These are phyloP conservation scores for Sanghuangporus weigelae DNA, from an alignment of 1,284 basidiomycete genomes.

Conservation along the genomic window DNA sequence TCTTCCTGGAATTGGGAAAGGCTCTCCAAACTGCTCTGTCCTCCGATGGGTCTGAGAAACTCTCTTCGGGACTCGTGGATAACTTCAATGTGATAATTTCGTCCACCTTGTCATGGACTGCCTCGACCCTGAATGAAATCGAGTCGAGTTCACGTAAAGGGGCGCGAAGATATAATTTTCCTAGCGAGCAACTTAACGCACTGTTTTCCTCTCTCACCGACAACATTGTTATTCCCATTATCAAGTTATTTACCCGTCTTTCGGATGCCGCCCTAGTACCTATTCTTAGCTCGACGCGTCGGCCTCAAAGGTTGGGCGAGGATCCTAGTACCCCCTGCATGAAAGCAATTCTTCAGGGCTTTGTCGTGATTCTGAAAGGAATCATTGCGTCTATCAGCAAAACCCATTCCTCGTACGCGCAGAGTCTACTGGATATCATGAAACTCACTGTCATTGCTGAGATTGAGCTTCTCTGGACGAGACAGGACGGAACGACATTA, in stretches of 20 bases:
- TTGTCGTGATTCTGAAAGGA: background rate
- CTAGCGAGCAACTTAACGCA: background rate
- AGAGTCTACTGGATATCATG: conserved; percentile 2
- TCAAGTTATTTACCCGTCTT: conserved; percentile 1
- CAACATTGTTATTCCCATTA: conserved; percentile 5
- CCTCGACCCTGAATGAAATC: background rate
- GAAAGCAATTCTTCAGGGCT: background rate
- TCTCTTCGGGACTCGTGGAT: background rate
- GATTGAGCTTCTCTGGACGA: conserved; percentile 3
- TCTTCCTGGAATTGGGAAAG: conserved; percentile 1
- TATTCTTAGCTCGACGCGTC: background rate
- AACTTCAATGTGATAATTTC: conserved; percentile 3
- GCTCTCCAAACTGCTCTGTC: background rate
- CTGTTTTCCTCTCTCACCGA: background rate
- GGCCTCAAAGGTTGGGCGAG: background rate
- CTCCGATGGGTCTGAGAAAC: background rate
- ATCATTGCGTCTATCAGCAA: background rate
- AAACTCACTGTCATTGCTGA: background rate
- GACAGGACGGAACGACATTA: background rate
- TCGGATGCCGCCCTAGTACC: background rate
- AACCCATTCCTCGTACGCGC: background rate
- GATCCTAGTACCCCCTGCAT: background rate
- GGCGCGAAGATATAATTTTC: background rate
- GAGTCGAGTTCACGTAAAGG: background rate
- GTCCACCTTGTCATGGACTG: background rate